Conservation (phyloP, 83 land plant species). For the Picea abies region DNA sequence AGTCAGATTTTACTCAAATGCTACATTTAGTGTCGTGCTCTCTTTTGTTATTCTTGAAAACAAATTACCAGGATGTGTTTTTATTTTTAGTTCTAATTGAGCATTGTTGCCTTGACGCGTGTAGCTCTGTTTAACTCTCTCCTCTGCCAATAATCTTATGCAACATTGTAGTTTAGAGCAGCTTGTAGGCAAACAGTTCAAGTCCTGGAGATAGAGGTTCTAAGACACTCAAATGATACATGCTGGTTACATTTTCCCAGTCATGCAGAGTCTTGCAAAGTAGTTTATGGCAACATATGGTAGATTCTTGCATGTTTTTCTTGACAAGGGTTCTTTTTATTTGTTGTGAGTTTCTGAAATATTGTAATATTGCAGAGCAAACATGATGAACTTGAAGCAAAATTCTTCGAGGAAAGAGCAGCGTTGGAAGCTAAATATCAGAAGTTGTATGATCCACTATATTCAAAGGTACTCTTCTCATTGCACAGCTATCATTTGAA, state of each 20-base stretch:
- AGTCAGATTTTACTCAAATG: background rate
- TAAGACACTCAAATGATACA: background rate
- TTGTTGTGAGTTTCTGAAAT: background rate
- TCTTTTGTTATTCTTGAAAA: too few species aligned
- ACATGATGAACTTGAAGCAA: constrained; percentile 77
- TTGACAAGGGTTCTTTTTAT: background rate
- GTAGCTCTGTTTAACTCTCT: background rate
- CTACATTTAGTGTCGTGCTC: background rate
- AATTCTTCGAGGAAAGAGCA: constrained; percentile 70
- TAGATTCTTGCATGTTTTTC: background rate
- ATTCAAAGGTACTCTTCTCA: constrained; percentile 32
- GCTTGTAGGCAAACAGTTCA: background rate
- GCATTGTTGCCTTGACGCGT: too few species aligned
- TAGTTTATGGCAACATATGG: background rate
- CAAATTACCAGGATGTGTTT: too few species aligned
- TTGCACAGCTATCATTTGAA: background rate
- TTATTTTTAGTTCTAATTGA: too few species aligned
- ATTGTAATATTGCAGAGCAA: constrained; percentile 30
- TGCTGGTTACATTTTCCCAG: background rate
- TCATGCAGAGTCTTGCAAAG: background rate
- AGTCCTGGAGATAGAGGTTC: too few species aligned
- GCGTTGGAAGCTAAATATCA: constrained; percentile 73
- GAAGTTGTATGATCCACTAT: constrained; percentile 70
- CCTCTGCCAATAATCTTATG: too few species aligned
- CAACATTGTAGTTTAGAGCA: background rate